Evolutionary conservation across 2,329 filamentous ascomycete species (phyloP).

Genomic region (Penicillium expansum): DNA sequence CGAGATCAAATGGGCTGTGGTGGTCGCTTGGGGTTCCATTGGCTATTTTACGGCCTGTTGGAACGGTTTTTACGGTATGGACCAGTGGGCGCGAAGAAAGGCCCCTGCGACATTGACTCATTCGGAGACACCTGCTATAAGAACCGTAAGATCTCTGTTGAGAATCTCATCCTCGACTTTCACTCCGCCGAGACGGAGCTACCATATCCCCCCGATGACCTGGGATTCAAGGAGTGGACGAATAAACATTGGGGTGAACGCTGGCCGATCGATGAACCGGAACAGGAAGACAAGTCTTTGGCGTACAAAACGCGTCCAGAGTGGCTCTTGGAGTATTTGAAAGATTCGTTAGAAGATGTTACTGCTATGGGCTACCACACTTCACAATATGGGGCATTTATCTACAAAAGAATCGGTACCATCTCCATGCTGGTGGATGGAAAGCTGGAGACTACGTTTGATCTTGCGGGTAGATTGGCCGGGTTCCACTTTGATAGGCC

Average conservation of each 20-base stretch:
- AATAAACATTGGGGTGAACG: not conserved
- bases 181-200: not conserved
- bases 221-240: not conserved
- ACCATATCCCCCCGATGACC: not conserved
- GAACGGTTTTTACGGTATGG: not conserved
- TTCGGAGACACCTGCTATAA: not conserved
- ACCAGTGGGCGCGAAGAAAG: not conserved
- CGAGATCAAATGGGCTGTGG: not conserved
- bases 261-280: not conserved
- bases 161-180: not conserved
- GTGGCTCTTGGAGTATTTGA: not conserved
- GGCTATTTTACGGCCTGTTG: not conserved
- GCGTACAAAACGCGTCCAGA: not conserved
- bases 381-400: not conserved
- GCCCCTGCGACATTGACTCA: too few species aligned
- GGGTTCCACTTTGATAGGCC: not conserved
- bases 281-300: not conserved
- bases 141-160: not conserved
- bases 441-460: too few species aligned
- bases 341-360: rapidly evolving
- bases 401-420: not conserved
- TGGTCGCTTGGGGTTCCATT: not conserved
- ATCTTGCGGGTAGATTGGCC: not conserved
- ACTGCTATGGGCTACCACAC: not conserved
- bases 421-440: not conserved